These are phyloP conservation scores for Wickerhamomyces silvicola DNA, from an alignment of 805 yeast genomes.

Conservation along the genomic window DNA sequence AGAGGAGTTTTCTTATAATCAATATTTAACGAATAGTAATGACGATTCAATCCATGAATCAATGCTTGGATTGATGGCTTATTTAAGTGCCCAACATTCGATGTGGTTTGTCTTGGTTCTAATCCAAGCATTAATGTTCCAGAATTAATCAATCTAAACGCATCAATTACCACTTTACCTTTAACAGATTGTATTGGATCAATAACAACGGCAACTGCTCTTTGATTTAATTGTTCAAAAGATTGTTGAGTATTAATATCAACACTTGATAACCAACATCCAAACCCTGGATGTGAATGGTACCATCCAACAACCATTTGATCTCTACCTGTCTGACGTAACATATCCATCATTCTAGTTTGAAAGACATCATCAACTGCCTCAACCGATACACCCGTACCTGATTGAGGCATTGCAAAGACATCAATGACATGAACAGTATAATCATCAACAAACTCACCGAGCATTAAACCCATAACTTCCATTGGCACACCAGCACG, in stretches of 20 bases:
- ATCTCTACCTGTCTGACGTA: slow-evolving; percentile 97
- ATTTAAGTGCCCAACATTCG: slow-evolving; percentile 90
- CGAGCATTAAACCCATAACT: slow-evolving; percentile 97
- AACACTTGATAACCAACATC: slow-evolving; percentile 98
- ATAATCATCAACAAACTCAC: slow-evolving; percentile 95
- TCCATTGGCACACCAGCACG: slow-evolving; percentile 88
- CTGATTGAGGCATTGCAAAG: slow-evolving; percentile 98
- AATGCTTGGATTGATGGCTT: slow-evolving; percentile 96
- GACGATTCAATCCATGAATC: slow-evolving; percentile 95
- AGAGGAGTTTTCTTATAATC: slow-evolving; percentile 88
- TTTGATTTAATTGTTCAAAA: slow-evolving; percentile 88
- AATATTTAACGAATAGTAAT: slow-evolving; percentile 90
- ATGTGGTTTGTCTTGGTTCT: slow-evolving; percentile 96
- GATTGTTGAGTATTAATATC: slow-evolving; percentile 98
- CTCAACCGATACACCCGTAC: slow-evolving; percentile 97
- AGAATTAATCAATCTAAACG: slow-evolving; percentile 89
- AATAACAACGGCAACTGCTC: slow-evolving; percentile 97
- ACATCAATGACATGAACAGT: slow-evolving; percentile 97
- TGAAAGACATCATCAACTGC: slow-evolving; percentile 99
- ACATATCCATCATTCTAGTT: slow-evolving; percentile 99
- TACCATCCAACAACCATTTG: slow-evolving; percentile 99
- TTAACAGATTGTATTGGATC: slow-evolving; percentile 98
- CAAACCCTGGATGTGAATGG: slow-evolving; percentile 98
- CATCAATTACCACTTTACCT: slow-evolving; percentile 98
- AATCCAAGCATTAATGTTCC: slow-evolving; percentile 88